Evolutionary conservation across 768 basidiomycete genomes (phyloP).

Genomic region (Chiua virens): DNA sequence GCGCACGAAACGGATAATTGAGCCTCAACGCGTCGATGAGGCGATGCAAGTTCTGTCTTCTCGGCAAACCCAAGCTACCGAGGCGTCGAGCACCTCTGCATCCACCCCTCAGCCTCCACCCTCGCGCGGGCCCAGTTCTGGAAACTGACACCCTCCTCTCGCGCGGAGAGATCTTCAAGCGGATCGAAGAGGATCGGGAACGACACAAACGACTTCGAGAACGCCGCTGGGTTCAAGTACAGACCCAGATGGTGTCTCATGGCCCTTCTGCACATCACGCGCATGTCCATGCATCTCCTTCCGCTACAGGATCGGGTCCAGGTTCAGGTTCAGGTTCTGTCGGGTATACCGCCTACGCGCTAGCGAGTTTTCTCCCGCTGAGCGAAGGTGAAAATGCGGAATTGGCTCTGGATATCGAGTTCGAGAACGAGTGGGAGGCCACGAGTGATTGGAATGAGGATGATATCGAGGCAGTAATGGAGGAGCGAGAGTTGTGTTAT

Average conservation of each 20-base stretch:
- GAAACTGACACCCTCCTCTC: conserved; percentile 39
- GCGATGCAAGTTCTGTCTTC: conserved; percentile 55
- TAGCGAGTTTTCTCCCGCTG: conserved; percentile 26
- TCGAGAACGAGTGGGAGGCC: conserved; percentile 88
- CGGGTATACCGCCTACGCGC: conserved; percentile 10
- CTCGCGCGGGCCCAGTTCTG: background rate
- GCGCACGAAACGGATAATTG: conserved; percentile 81
- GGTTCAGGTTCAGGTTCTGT: background rate
- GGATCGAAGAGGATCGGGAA: conserved; percentile 91
- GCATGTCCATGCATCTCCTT: background rate
- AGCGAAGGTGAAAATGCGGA: conserved; percentile 50
- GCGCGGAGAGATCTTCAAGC: conserved; percentile 71
- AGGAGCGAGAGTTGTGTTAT: conserved; percentile 74
- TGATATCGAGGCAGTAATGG: conserved; percentile 71
- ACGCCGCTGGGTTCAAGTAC: conserved; percentile 86
- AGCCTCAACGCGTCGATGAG: conserved; percentile 75
- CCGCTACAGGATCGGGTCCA: background rate
- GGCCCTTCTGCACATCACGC: conserved; percentile 2
- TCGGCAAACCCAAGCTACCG: conserved; percentile 36
- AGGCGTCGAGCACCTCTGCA: conserved; percentile 14
- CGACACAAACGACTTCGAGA: conserved; percentile 90
- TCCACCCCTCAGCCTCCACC: conserved; percentile 15
- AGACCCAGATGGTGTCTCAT: conserved; percentile 41
- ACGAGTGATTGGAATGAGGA: conserved; percentile 92
- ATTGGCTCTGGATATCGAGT: conserved; percentile 73